These are phyloP conservation scores for Fusarium continuum DNA, from an alignment of 2,329 filamentous ascomycete species.

Conservation along the genomic window DNA sequence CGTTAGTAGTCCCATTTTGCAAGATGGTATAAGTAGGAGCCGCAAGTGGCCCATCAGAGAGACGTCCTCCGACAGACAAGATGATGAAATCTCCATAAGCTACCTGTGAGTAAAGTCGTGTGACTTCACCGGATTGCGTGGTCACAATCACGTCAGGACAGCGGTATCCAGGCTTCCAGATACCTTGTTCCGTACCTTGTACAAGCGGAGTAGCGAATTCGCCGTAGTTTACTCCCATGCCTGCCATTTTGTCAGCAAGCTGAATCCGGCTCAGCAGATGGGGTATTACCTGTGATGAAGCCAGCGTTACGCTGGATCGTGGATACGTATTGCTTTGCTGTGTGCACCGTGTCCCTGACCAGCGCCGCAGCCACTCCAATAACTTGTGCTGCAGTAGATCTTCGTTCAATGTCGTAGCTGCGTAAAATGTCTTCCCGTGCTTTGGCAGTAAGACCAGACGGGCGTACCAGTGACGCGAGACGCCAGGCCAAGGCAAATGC, in stretches of 20 bases:
- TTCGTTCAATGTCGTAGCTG: conserved; percentile 57
- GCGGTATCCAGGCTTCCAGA: conserved; percentile 29
- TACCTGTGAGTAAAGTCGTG: neutral
- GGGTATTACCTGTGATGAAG: conserved; percentile 55
- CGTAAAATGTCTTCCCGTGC: conserved; percentile 44
- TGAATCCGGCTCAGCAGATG: too few relatives aligned
- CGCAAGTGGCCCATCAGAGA: neutral
- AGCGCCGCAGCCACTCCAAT: conserved; percentile 58
- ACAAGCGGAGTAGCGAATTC: conserved; percentile 19
- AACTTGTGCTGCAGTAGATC: conserved; percentile 55
- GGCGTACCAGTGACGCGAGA: conserved; percentile 46
- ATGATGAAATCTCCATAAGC: conserved; percentile 11
- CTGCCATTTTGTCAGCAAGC: neutral
- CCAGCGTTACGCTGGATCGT: conserved; percentile 59
- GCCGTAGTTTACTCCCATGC: conserved; percentile 27
- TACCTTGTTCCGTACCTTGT: neutral
- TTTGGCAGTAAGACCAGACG: conserved; percentile 19
- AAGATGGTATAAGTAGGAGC: conserved; percentile 5
- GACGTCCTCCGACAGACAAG: neutral
- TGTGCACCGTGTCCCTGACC: conserved; percentile 55
- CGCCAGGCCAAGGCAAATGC: conserved; percentile 66
- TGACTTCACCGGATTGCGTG: neutral
- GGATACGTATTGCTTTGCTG: conserved; percentile 57
- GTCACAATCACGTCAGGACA: conserved; percentile 18
- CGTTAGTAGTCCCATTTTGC: neutral